Evolutionary conservation across 2,329 filamentous ascomycete genomes (phyloP).

Genomic region (Stemphylium lycopersici): DNA sequence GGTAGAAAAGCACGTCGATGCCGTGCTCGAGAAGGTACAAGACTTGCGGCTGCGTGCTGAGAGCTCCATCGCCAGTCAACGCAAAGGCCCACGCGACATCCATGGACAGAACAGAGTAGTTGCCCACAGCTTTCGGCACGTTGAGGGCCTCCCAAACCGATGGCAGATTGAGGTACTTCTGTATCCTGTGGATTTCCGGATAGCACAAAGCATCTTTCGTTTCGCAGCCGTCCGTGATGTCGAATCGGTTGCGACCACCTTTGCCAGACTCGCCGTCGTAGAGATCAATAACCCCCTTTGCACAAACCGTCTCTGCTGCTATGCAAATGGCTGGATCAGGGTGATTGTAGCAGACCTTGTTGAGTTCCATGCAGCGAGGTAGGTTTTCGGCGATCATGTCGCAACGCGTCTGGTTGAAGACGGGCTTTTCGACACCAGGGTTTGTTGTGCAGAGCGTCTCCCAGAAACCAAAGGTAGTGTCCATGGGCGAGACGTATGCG

Average conservation of each 20-base stretch:
- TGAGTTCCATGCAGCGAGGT: constrained; percentile 54
- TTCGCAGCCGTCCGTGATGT: constrained; percentile 51
- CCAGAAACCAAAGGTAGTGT: constrained; percentile 54
- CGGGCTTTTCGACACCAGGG: constrained; percentile 49
- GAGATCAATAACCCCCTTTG: constrained; percentile 46
- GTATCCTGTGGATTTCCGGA: constrained; percentile 33
- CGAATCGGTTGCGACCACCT: constrained; percentile 53
- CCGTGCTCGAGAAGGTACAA: constrained; percentile 45
- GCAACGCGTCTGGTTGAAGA: constrained; percentile 56
- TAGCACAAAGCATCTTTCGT: constrained; percentile 50
- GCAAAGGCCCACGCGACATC: constrained; percentile 37
- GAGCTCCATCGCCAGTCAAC: constrained; percentile 34
- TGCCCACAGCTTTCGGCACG: constrained; percentile 41
- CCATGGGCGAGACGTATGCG: constrained; percentile 52
- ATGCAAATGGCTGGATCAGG: constrained; percentile 52
- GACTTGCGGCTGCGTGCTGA: constrained; percentile 44
- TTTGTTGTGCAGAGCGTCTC: constrained; percentile 57
- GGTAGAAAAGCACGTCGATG: constrained; percentile 50
- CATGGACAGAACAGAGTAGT: constrained; percentile 37
- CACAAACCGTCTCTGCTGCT: constrained; percentile 48
- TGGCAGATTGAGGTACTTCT: constrained; percentile 44
- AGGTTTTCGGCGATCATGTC: constrained; percentile 55
- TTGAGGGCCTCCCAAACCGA: constrained; percentile 42
- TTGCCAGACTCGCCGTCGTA: constrained; percentile 51
- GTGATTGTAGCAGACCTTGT: constrained; percentile 48